Conservation (phyloP, 805 yeast genomes). For the Komagataella kurtzmanii region DNA sequence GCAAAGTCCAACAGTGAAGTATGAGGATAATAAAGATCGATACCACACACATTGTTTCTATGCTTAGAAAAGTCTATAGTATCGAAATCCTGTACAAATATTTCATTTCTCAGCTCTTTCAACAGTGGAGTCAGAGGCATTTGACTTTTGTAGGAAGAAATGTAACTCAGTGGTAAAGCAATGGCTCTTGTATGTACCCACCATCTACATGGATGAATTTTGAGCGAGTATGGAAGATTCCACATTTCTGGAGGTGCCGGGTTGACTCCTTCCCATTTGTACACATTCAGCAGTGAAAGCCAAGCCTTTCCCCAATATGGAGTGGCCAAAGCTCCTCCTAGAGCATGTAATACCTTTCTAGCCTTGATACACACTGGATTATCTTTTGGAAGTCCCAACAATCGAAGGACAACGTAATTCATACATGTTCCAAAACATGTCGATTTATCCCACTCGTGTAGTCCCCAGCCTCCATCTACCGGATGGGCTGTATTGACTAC, state of each 20-base stretch:
- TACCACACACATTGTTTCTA: constrained; percentile 80
- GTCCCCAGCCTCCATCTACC: constrained; percentile 99
- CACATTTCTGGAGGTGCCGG: constrained; percentile 97
- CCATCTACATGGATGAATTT: constrained; percentile 93
- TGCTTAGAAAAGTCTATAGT: constrained; percentile 53
- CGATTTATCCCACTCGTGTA: constrained; percentile 82
- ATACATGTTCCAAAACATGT: constrained; percentile 92
- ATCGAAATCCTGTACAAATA: constrained; percentile 56
- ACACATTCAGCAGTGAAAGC: constrained; percentile 68
- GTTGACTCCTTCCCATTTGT: constrained; percentile 93
- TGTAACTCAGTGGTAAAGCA: constrained; percentile 75
- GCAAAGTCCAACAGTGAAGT: constrained; percentile 47
- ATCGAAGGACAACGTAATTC: constrained; percentile 70
- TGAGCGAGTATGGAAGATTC: constrained; percentile 68
- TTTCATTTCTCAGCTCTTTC: constrained; percentile 56
- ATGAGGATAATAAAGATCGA: constrained; percentile 92
- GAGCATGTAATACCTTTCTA: constrained; percentile 43
- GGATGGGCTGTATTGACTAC: constrained; percentile 90
- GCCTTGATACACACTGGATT: constrained; percentile 77
- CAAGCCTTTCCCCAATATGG: constrained; percentile 99
- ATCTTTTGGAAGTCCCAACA: constrained; percentile 60
- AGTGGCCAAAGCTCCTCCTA: constrained; percentile 82
- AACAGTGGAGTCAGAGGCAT: constrained; percentile 57
- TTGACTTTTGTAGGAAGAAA: constrained; percentile 40
- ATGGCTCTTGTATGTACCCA: constrained; percentile 98